Conservation (phyloP, 2,329 filamentous ascomycete species). For the Calonectria hongkongensis region DNA sequence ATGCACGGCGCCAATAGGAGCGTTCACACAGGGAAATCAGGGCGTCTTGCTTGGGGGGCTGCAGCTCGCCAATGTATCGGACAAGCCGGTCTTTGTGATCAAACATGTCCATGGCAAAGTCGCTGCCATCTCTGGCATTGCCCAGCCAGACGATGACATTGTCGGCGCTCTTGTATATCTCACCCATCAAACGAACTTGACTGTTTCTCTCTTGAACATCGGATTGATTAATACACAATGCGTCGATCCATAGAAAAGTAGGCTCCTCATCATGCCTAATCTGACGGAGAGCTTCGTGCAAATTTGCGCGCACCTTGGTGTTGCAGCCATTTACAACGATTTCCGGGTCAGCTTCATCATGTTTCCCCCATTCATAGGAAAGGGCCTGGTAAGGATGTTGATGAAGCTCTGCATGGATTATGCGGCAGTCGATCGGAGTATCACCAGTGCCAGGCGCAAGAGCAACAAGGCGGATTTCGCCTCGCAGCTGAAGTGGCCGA, state of each 20-base stretch:
- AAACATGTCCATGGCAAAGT: conserved; percentile 6
- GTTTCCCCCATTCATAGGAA: background rate
- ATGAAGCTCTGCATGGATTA: background rate
- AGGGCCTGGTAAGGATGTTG: background rate
- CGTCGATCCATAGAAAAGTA: background rate
- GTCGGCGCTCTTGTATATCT: background rate
- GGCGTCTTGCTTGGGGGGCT: background rate
- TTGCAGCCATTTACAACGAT: background rate
- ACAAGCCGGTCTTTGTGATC: background rate
- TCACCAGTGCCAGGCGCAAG: background rate
- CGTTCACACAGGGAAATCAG: background rate
- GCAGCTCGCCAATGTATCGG: background rate
- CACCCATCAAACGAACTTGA: background rate
- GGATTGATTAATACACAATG: background rate
- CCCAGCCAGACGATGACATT: conserved; percentile 4
- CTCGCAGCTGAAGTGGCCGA: background rate
- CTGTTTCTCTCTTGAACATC: background rate
- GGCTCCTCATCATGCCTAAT: background rate
- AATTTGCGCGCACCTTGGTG: background rate
- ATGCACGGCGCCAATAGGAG: background rate
- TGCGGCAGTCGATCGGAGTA: background rate
- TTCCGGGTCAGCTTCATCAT: background rate
- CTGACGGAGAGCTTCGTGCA: background rate
- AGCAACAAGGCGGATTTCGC: background rate
- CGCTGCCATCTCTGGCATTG: background rate